Evolutionary conservation across 2,329 filamentous ascomycete species (phyloP).

Genomic region (Fusarium vanettenii): DNA sequence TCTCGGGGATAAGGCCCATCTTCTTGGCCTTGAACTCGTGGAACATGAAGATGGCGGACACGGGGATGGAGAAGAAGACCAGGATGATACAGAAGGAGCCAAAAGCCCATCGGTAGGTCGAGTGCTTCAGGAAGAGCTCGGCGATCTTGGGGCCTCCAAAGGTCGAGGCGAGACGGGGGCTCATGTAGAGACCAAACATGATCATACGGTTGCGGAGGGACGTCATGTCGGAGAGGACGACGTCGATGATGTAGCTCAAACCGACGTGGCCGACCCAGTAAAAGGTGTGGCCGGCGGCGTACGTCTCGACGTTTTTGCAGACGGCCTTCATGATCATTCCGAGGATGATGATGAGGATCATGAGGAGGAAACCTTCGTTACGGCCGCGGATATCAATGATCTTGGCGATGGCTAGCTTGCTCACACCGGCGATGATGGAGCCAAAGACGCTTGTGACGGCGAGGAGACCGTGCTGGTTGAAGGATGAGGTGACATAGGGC

Average conservation of each 20-base stretch:
- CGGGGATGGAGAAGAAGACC: slow-evolving; percentile 68
- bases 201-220: slow-evolving; percentile 57
- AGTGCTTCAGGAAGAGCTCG: slow-evolving; percentile 36
- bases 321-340: slow-evolving; percentile 73
- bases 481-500: slow-evolving; percentile 75
- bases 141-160: slow-evolving; percentile 51
- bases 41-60: slow-evolving; percentile 65
- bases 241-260: slow-evolving; percentile 53
- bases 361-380: slow-evolving; percentile 57
- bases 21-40: slow-evolving; percentile 68
- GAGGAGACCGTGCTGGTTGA: slow-evolving; percentile 72
- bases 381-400: slow-evolving; percentile 62
- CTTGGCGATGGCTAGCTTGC: slow-evolving; percentile 57
- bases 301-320: slow-evolving; percentile 67
- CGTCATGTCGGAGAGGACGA: slow-evolving; percentile 58
- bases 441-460: slow-evolving; percentile 73
- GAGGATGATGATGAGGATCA: slow-evolving; percentile 58
- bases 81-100: slow-evolving; percentile 74
- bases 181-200: slow-evolving; percentile 56
- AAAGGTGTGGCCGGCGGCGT: slow-evolving; percentile 71
- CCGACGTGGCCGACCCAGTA: slow-evolving; percentile 69
- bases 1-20: slow-evolving; percentile 56
- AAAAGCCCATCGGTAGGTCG: slow-evolving; percentile 53
- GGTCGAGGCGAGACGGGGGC: slow-evolving; percentile 57
- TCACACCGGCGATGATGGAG: slow-evolving; percentile 52